Conservation (phyloP, 768 basidiomycete species). For the Leccinum subgranulosum region DNA sequence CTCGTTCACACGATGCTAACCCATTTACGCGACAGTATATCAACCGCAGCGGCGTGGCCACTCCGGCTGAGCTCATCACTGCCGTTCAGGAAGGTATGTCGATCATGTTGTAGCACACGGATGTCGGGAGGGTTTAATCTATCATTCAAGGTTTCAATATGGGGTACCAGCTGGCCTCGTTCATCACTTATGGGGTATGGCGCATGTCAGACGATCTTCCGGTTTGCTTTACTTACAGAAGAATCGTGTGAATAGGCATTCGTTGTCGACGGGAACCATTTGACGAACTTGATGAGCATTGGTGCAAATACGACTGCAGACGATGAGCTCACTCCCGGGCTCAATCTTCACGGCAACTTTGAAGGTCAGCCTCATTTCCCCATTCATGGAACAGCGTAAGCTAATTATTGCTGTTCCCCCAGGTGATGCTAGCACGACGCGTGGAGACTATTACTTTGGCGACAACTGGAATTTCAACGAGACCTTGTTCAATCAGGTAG, state of each 20-base stretch:
- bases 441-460: slow-evolving; percentile 25
- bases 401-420: neutral
- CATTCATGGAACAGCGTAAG: neutral
- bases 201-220: neutral
- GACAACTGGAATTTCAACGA: slow-evolving; percentile 26
- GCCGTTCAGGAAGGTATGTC: slow-evolving; percentile 21
- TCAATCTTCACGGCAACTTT: slow-evolving; percentile 24
- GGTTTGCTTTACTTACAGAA: neutral
- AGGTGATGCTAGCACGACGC: slow-evolving; percentile 28
- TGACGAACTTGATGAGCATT: slow-evolving; percentile 27
- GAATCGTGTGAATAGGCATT: slow-evolving; percentile 16
- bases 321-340: slow-evolving; percentile 14
- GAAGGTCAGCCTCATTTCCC: slow-evolving; percentile 11
- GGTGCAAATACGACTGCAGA: slow-evolving; percentile 21
- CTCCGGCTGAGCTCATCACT: slow-evolving; percentile 21
- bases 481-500: slow-evolving; percentile 21
- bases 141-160: slow-evolving; percentile 20
- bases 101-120: neutral
- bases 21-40: slow-evolving; percentile 13
- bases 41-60: slow-evolving; percentile 17
- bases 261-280: slow-evolving; percentile 25
- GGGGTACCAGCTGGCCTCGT: slow-evolving; percentile 19
- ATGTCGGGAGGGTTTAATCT: neutral
- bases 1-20: neutral
- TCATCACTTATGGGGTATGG: slow-evolving; percentile 19